These are phyloP conservation scores for Neurospora tetraspora DNA, from an alignment of 495 filamentous ascomycete species.

Conservation along the genomic window DNA sequence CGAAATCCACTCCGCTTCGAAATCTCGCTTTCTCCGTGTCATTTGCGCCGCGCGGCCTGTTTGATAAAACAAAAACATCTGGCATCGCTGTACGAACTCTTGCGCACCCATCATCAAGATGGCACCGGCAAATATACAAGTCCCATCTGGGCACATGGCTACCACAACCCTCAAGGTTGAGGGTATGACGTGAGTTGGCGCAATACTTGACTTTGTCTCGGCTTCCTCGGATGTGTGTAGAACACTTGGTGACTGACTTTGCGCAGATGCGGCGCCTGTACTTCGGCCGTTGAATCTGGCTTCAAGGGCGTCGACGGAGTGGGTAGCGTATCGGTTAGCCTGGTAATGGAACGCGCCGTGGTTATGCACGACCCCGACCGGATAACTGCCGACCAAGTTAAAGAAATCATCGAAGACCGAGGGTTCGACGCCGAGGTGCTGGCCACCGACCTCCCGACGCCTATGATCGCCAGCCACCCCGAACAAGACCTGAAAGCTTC, in stretches of 20 bases:
- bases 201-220: not conserved
- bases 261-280: slow-evolving; percentile 62
- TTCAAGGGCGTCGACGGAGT: slow-evolving; percentile 74
- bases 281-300: slow-evolving; percentile 72
- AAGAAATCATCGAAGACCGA: slow-evolving; percentile 82
- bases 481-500: not conserved
- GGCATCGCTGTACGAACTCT: not conserved
- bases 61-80: not conserved
- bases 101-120: slow-evolving; percentile 18
- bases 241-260: not conserved
- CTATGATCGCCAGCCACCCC: slow-evolving; percentile 22
- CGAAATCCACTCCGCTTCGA: not conserved
- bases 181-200: slow-evolving; percentile 65
- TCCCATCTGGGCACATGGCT: slow-evolving; percentile 57
- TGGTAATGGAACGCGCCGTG: slow-evolving; percentile 88
- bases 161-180: slow-evolving; percentile 85
- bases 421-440: slow-evolving; percentile 94
- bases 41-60: not conserved
- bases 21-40: not conserved
- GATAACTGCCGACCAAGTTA: slow-evolving; percentile 61
- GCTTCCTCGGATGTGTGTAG: not conserved
- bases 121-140: slow-evolving; percentile 37
- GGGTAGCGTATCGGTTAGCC: slow-evolving; percentile 74
- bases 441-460: slow-evolving; percentile 59
- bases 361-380: slow-evolving; percentile 74